Percentiles rank a stretch among this genome's conserved stretches.
Conservation (phyloP, 345 rosid species). For the Iberis pinnata region DNA sequence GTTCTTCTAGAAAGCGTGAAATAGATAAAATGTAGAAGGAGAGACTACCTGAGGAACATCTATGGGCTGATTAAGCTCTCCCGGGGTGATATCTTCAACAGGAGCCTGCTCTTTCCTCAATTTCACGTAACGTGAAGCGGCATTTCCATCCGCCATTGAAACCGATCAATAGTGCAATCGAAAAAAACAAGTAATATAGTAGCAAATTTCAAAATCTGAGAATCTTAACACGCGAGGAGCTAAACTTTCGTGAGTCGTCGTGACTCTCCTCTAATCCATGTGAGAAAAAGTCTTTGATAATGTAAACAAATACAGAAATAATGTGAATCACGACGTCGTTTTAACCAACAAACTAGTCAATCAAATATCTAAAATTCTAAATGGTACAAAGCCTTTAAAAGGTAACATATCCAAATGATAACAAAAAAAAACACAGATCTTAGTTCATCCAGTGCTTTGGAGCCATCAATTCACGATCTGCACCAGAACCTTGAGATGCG, state of each 20-base stretch:
- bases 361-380: slow-evolving; percentile 7
- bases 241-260: slow-evolving; percentile 21
- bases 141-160: slow-evolving; percentile 71
- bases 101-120: slow-evolving; percentile 69
- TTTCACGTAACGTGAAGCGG: slow-evolving; percentile 74
- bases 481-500: slow-evolving; percentile 60
- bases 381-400: background rate
- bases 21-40: background rate
- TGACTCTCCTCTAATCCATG: background rate
- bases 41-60: slow-evolving; percentile 77
- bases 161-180: too few species aligned
- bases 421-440: too few species aligned
- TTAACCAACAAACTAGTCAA: background rate
- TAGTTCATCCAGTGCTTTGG: slow-evolving; percentile 75
- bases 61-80: slow-evolving; percentile 96
- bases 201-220: too few species aligned
- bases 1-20: too few species aligned
- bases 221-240: too few species aligned
- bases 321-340: slow-evolving; percentile 20
- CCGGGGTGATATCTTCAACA: slow-evolving; percentile 71
- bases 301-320: too few species aligned
- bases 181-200: too few species aligned
- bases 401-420: slow-evolving; percentile 1
- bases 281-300: slow-evolving; percentile 1
- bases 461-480: slow-evolving; percentile 51